Percentiles rank a stretch among this genome's conserved stretches.
Conservation (phyloP, 257 asterid species). For the Eucommia ulmoides region DNA sequence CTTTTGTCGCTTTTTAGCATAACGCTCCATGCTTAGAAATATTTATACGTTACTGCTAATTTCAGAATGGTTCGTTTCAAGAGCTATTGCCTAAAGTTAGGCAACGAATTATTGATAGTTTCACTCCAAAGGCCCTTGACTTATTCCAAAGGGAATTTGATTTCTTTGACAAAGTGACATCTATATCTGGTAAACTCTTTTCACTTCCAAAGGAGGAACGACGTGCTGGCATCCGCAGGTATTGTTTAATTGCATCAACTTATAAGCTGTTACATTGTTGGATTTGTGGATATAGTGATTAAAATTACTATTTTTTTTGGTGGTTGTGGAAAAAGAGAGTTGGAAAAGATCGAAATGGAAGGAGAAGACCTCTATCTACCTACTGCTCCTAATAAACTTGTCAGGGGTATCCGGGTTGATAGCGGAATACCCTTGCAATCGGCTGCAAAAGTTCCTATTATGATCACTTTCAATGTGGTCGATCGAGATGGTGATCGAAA, state of each 20-base stretch:
- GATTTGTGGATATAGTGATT: background rate
- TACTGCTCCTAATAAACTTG: constrained; percentile 83
- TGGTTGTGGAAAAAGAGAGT: constrained; percentile 44
- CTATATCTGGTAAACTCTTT: constrained; percentile 91
- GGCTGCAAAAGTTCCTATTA: constrained; percentile 99
- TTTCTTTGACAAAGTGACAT: constrained; percentile 97
- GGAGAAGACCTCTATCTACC: constrained; percentile 97
- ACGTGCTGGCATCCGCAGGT: constrained; percentile 95
- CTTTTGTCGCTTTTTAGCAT: background rate
- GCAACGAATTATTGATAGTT: constrained; percentile 75
- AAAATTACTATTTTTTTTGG: constrained; percentile 1
- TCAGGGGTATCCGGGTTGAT: constrained; percentile 79
- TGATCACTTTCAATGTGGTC: constrained; percentile 92
- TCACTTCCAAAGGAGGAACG: constrained; percentile 94
- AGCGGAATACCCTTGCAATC: constrained; percentile 98
- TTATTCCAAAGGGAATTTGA: constrained; percentile 79
- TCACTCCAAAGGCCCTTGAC: constrained; percentile 61
- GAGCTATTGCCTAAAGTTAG: constrained; percentile 75
- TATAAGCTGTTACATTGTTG: background rate
- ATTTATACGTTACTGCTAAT: constrained; percentile 10
- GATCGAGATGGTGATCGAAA: constrained; percentile 73
- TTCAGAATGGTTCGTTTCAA: constrained; percentile 64
- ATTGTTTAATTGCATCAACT: background rate
- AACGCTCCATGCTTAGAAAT: background rate
- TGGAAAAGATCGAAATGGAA: constrained; percentile 77